Evolutionary conservation across 164 flowering plant species (phyloP).

Genomic region (Piper betle): DNA sequence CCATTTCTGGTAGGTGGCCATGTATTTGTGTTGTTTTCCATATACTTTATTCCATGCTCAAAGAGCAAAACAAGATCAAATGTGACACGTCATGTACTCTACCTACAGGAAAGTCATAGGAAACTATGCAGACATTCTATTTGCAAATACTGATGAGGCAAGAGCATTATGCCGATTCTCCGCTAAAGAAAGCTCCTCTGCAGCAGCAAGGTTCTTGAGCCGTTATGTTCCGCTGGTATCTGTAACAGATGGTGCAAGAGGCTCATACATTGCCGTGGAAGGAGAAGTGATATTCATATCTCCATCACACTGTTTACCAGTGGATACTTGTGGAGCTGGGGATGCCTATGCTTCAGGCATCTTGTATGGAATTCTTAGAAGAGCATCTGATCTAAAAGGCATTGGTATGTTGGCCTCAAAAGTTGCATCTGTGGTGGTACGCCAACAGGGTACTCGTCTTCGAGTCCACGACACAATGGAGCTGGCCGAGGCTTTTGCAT

Average conservation of each 20-base stretch:
- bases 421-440: constrained; percentile 82
- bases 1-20: constrained; percentile 61
- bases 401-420: constrained; percentile 75
- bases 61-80: not conserved
- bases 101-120: constrained; percentile 70
- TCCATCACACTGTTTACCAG: constrained; percentile 64
- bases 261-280: constrained; percentile 83
- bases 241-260: constrained; percentile 77
- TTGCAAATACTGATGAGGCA: constrained; percentile 89
- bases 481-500: constrained; percentile 52
- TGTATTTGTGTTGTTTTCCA: not conserved
- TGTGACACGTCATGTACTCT: not conserved
- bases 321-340: constrained; percentile 96
- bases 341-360: constrained; percentile 97
- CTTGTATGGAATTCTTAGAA: constrained; percentile 57
- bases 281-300: constrained; percentile 87
- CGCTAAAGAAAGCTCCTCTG: constrained; percentile 50
- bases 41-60: not conserved
- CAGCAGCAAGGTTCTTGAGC: constrained; percentile 74
- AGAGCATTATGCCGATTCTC: constrained; percentile 70
- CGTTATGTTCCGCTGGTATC: constrained; percentile 80
- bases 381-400: constrained; percentile 60
- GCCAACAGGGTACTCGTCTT: constrained; percentile 90
- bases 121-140: constrained; percentile 73
- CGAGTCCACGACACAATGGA: constrained; percentile 57